phyloP scores from a whole-genome alignment of 2,329 filamentous ascomycete species.

The Penicillium sp. region DNA sequence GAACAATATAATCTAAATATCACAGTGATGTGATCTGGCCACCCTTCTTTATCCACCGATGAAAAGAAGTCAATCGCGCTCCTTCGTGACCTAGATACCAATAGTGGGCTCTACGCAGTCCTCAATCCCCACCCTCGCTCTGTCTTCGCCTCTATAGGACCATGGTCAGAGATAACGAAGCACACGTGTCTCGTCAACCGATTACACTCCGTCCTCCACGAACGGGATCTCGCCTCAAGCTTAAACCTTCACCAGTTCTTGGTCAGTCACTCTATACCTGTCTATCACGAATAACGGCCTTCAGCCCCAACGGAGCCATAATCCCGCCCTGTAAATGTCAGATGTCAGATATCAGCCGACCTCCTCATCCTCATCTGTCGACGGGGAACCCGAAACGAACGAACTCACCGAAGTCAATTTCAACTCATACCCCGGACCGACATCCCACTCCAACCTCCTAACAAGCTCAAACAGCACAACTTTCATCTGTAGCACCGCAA shows the following conservation, averaged over 20 bases:
- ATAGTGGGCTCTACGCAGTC: too few relatives aligned
- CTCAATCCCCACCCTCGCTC: neutral
- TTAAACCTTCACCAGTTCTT: neutral
- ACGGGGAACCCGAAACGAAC: neutral
- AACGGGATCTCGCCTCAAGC: neutral
- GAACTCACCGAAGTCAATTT: constrained; percentile 28
- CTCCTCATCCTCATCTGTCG: neutral
- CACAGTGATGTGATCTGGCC: neutral
- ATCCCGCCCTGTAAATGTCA: constrained; percentile 20
- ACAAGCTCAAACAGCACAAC: constrained; percentile 25
- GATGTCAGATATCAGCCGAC: constrained; percentile 5
- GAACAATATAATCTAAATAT: neutral
- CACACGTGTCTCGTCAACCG: neutral
- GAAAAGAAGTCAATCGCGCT: neutral
- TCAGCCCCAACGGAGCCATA: constrained; percentile 23
- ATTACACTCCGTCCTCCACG: neutral
- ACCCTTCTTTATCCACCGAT: neutral
- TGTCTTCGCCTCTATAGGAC: neutral
- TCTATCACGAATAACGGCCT: constrained; percentile 13
- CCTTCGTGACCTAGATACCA: neutral
- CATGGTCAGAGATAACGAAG: neutral
- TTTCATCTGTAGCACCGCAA: constrained; percentile 31
- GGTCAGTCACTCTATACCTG: neutral
- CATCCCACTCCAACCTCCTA: constrained; percentile 17
- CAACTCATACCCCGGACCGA: constrained; percentile 23